Conservation (phyloP, 2,329 filamentous ascomycete genomes). For the Colletotrichum orbiculare region DNA sequence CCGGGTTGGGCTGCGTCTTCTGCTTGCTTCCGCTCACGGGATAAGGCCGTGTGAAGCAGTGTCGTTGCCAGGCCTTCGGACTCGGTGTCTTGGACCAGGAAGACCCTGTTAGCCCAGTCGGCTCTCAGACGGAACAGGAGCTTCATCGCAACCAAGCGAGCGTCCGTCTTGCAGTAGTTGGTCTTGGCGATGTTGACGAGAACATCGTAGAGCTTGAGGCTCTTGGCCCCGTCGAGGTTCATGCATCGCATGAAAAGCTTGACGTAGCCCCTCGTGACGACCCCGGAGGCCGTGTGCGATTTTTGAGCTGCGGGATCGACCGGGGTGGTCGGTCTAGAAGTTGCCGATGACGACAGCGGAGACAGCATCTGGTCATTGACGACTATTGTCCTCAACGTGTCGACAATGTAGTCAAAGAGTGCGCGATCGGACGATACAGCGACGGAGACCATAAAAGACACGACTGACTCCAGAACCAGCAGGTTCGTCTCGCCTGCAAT, state of each 20-base stretch:
- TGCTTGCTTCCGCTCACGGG: conserved; percentile 60
- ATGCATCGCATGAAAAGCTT: conserved; percentile 81
- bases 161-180: conserved; percentile 71
- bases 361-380: conserved; percentile 59
- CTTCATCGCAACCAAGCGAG: conserved; percentile 80
- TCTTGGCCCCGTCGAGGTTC: conserved; percentile 73
- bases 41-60: conserved; percentile 72
- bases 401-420: conserved; percentile 69
- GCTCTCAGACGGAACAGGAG: conserved; percentile 85
- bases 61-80: conserved; percentile 78
- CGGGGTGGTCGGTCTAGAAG: conserved; percentile 42
- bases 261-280: conserved; percentile 77
- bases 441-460: conserved; percentile 73
- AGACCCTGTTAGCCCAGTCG: conserved; percentile 82
- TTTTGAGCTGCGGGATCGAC: conserved; percentile 40
- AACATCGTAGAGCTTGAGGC: conserved; percentile 69
- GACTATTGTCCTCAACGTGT: conserved; percentile 63
- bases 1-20: conserved; percentile 61
- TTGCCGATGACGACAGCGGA: conserved; percentile 47
- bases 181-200: conserved; percentile 73
- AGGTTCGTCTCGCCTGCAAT: conserved; percentile 73
- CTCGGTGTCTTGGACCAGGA: conserved; percentile 76
- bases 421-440: conserved; percentile 68
- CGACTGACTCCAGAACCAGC: conserved; percentile 71
- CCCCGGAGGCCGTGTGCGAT: conserved; percentile 71